phyloP scores from a whole-genome alignment of 2,329 filamentous ascomycete species.

The Massarina eburnea region DNA sequence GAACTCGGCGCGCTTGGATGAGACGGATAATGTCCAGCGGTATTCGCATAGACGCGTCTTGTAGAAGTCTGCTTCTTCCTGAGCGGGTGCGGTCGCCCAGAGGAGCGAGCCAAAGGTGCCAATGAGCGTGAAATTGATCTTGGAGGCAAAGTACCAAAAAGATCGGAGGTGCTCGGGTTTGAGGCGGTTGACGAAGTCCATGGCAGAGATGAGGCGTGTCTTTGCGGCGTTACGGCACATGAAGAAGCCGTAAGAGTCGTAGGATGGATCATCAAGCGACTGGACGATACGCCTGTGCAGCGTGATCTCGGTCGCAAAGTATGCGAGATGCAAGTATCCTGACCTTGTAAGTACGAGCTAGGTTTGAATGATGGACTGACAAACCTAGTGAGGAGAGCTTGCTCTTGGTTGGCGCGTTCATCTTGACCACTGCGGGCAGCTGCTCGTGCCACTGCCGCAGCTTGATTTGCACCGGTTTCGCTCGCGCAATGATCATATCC shows the following conservation, averaged over 20 bases:
- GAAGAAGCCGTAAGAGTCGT: conserved; percentile 80
- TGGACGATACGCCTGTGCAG: conserved; percentile 89
- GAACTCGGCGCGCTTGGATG: conserved; percentile 66
- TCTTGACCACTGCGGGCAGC: conserved; percentile 64
- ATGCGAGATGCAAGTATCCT: conserved; percentile 80
- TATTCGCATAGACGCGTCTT: conserved; percentile 83
- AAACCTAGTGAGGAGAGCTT: conserved; percentile 49
- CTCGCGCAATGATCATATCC: conserved; percentile 70
- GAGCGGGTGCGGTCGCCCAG: conserved; percentile 83
- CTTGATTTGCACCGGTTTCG: conserved; percentile 80
- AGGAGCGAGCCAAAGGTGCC: conserved; percentile 90
- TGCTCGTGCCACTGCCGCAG: conserved; percentile 80
- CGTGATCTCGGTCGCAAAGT: conserved; percentile 92
- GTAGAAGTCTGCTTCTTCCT: conserved; percentile 93
- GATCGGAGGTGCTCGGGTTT: conserved; percentile 82
- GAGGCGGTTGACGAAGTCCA: conserved; percentile 95
- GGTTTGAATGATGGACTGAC: conserved; percentile 5
- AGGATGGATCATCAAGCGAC: conserved; percentile 61
- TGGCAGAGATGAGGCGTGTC: conserved; percentile 88
- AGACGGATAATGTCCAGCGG: conserved; percentile 89
- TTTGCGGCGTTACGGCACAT: conserved; percentile 94
- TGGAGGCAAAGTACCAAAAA: conserved; percentile 90
- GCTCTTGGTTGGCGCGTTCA: conserved; percentile 57
- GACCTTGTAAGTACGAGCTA: conserved; percentile 10
- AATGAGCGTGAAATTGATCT: conserved; percentile 91